Conservation (phyloP, 2,329 filamentous ascomycete species). For the Elsinoe fawcettii region DNA sequence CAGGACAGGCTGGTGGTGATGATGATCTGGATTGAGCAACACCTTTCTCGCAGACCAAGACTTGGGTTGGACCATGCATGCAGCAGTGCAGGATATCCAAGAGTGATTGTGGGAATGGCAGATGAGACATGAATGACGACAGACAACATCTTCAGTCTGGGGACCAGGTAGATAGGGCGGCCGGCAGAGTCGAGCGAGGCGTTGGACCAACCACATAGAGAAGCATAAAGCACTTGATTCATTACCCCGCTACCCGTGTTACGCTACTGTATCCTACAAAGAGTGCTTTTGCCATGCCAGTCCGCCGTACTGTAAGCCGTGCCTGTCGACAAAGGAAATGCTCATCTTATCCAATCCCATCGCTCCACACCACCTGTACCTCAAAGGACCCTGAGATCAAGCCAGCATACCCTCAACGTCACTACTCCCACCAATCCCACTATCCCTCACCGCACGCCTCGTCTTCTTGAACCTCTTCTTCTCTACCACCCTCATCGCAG, state of each 20-base stretch:
- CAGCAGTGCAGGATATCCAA: neutral
- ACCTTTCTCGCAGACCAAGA: too few species aligned
- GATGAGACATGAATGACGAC: neutral
- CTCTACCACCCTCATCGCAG: neutral
- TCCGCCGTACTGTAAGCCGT: neutral
- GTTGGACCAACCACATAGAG: neutral
- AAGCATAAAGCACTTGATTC: neutral
- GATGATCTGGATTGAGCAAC: slow-evolving; percentile 23
- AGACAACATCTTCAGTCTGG: neutral
- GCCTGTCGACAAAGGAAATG: neutral
- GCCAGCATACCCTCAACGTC: slow-evolving; percentile 1
- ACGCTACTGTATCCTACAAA: slow-evolving; percentile 10
- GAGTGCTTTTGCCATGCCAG: neutral
- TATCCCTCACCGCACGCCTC: slow-evolving; percentile 15
- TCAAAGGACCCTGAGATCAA: too few species aligned
- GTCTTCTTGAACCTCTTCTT: slow-evolving; percentile 7
- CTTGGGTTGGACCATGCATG: too few species aligned
- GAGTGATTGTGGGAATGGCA: neutral
- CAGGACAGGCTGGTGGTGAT: slow-evolving; percentile 16
- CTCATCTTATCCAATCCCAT: neutral
- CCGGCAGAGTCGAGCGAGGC: neutral
- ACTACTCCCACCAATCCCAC: slow-evolving; percentile 5
- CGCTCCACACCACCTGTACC: neutral
- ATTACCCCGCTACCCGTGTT: neutral
- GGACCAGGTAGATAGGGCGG: neutral